phyloP scores from a whole-genome alignment of 805 yeast genomes.

The Maudiozyma turicensis region DNA sequence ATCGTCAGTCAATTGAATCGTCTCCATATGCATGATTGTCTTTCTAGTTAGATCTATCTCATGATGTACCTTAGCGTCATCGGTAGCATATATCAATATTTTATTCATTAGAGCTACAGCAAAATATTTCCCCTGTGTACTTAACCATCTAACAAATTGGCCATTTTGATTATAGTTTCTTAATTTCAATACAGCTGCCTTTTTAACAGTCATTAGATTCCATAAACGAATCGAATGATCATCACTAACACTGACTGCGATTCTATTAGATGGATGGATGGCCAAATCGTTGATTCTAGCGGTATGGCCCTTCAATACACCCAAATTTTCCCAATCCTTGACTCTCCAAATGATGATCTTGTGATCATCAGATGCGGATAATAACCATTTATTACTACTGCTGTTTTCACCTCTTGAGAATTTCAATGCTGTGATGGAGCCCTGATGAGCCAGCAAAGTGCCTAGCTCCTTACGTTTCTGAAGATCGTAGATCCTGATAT shows the following conservation, averaged over 20 bases:
- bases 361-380: conserved; percentile 88
- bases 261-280: conserved; percentile 82
- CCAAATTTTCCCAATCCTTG: conserved; percentile 92
- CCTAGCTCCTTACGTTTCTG: conserved; percentile 93
- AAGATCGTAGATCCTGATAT: conserved; percentile 84
- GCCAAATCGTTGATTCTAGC: conserved; percentile 78
- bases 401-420: conserved; percentile 46
- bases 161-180: conserved; percentile 60
- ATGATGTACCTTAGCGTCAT: conserved; percentile 47
- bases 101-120: conserved; percentile 64
- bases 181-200: conserved; percentile 75
- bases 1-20: conserved; percentile 27
- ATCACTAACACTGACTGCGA: conserved; percentile 81
- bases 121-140: conserved; percentile 53
- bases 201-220: conserved; percentile 94
- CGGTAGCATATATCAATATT: conserved; percentile 54
- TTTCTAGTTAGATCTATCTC: conserved; percentile 40
- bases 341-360: conserved; percentile 87
- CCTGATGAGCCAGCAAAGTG: conserved; percentile 78
- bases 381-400: conserved; percentile 56
- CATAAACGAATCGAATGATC: conserved; percentile 81
- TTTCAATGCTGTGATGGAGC: conserved; percentile 68
- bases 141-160: conserved; percentile 58
- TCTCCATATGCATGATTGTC: conserved; percentile 61
- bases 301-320: conserved; percentile 79